Conservation (phyloP, 139 green algal species). For the Chlorella sp. region DNA sequence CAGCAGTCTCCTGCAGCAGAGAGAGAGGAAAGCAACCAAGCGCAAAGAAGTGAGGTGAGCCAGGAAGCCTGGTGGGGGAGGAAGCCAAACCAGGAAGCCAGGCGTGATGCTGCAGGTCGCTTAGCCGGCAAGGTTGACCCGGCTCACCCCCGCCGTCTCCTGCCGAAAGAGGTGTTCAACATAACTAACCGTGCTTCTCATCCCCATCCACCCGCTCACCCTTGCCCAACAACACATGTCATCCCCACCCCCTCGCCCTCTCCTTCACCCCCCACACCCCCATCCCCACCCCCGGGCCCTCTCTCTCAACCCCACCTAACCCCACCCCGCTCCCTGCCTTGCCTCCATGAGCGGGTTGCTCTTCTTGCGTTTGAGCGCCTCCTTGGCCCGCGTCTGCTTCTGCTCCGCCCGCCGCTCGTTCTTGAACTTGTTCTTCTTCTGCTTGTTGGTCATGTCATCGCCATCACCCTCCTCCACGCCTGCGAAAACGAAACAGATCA, state of each 20-base stretch:
- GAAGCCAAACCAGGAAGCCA: too few species aligned
- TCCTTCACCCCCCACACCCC: neutral
- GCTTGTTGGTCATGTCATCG: neutral
- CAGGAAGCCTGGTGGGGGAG: too few species aligned
- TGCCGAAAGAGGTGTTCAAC: too few species aligned
- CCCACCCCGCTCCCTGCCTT: neutral
- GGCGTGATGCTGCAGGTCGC: too few species aligned
- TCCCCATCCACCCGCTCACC: neutral
- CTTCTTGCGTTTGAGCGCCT: constrained; percentile 24
- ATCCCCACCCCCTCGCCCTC: neutral
- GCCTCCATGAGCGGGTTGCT: constrained; percentile 32
- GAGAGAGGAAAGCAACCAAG: too few species aligned
- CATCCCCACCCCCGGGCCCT: too few species aligned
- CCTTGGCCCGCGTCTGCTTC: constrained; percentile 42
- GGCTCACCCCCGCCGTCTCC: too few species aligned
- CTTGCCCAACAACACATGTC: too few species aligned
- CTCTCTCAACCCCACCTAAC: neutral
- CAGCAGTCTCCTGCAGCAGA: constrained; percentile 52
- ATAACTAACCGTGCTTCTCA: too few species aligned
- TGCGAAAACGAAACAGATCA: too few species aligned
- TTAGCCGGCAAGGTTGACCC: too few species aligned
- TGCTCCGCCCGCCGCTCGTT: constrained; percentile 42
- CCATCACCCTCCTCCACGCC: constrained; percentile 18
- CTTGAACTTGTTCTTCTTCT: constrained; percentile 29
- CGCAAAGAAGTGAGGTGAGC: too few species aligned